Percentiles rank a stretch among this genome's conserved stretches.
Evolutionary conservation across 257 asterid species (phyloP).

Genomic region (Lantana camara): DNA sequence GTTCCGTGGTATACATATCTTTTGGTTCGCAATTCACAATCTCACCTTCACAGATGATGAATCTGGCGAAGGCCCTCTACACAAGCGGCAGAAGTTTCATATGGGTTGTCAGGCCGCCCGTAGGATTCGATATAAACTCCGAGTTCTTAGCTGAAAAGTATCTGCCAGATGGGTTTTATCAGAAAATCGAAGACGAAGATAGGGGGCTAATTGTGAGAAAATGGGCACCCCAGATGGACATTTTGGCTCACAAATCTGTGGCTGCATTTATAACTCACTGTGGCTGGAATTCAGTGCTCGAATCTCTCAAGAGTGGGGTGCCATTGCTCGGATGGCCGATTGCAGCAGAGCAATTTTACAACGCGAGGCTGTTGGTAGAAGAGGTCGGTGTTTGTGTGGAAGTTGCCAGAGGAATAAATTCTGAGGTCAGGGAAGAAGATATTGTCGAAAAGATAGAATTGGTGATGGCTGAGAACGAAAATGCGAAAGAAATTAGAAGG

Average conservation of each 20-base stretch:
- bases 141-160: conserved; percentile 47
- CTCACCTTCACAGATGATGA: conserved; percentile 51
- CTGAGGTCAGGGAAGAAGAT: conserved; percentile 46
- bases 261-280: conserved; percentile 51
- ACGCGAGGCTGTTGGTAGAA: conserved; percentile 52
- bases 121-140: conserved; percentile 35
- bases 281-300: conserved; percentile 67
- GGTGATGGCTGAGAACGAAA: conserved; percentile 46
- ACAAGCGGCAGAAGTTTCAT: conserved; percentile 34
- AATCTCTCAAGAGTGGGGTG: conserved; percentile 50
- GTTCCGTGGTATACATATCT: conserved; percentile 45
- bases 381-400: conserved; percentile 54
- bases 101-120: conserved; percentile 53
- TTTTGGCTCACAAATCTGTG: conserved; percentile 39
- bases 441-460: conserved; percentile 44
- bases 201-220: conserved; percentile 40
- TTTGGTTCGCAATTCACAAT: conserved; percentile 48
- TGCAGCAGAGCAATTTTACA: conserved; percentile 56
- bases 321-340: conserved; percentile 59
- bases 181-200: conserved; percentile 27
- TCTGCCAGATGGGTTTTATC: conserved; percentile 47
- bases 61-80: conserved; percentile 48
- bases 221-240: conserved; percentile 58
- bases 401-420: conserved; percentile 55
- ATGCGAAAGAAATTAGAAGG: conserved; percentile 34